phyloP scores from a whole-genome alignment of 31 red algal species.

The Asparagopsis taxiformis region DNA sequence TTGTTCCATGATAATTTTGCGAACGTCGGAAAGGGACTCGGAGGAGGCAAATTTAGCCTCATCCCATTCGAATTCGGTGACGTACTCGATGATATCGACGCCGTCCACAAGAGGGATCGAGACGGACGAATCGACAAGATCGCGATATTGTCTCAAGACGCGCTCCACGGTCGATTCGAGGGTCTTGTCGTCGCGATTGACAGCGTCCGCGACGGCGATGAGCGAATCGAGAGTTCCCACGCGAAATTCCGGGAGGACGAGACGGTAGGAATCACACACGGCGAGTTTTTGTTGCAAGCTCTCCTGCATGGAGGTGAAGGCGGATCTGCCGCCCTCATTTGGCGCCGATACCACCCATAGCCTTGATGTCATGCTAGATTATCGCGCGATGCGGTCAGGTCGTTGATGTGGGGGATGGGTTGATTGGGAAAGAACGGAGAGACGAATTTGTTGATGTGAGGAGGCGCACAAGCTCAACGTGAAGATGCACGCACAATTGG shows the following conservation, averaged over 20 bases:
- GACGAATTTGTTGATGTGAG: too few species aligned
- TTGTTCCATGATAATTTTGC: slow-evolving; percentile 65
- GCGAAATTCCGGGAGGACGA: slow-evolving; percentile 81
- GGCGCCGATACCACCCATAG: slow-evolving; percentile 72
- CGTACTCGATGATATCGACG: slow-evolving; percentile 62
- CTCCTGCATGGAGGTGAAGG: slow-evolving; percentile 40
- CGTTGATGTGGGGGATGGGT: too few species aligned
- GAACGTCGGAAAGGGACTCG: slow-evolving; percentile 67
- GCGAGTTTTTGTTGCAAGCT: slow-evolving; percentile 17
- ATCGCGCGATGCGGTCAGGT: too few species aligned
- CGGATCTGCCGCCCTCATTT: slow-evolving; percentile 29
- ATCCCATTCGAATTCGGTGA: slow-evolving; percentile 77
- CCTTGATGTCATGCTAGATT: slow-evolving; percentile 30
- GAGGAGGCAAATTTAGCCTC: slow-evolving; percentile 83
- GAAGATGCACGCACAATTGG: too few species aligned
- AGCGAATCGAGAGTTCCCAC: slow-evolving; percentile 96
- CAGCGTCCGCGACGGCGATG: slow-evolving; percentile 77
- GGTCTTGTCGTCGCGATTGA: slow-evolving; percentile 73
- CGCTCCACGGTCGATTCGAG: slow-evolving; percentile 73
- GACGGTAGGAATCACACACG: slow-evolving; percentile 34
- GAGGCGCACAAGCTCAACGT: too few species aligned
- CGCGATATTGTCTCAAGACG: slow-evolving; percentile 78
- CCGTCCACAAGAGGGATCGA: slow-evolving; percentile 57
- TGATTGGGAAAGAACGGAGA: too few species aligned
- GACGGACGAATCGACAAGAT: slow-evolving; percentile 27